Evolutionary conservation across 495 filamentous ascomycete genomes (phyloP).

Genomic region (Paragyromitra xinjiangensis): DNA sequence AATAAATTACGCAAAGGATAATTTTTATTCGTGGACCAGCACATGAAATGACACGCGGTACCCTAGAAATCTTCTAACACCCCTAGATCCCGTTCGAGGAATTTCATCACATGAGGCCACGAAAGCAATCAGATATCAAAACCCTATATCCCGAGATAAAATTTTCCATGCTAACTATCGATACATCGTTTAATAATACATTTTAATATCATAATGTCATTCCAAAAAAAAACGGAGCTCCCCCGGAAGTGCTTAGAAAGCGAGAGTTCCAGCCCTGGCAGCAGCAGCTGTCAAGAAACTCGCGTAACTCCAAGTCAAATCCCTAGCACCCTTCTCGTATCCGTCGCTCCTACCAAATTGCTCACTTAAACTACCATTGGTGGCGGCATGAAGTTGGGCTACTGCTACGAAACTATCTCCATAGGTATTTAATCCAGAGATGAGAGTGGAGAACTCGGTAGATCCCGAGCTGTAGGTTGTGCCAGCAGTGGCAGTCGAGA

Average conservation of each 20-base stretch:
- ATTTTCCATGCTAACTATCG: not conserved
- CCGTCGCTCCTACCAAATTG: conserved; percentile 64
- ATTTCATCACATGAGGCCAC: no score
- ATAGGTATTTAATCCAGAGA: conserved; percentile 65
- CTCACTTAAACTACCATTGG: conserved; percentile 67
- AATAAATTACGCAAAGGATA: no score
- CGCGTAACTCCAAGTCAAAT: conserved; percentile 56
- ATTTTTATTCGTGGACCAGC: no score
- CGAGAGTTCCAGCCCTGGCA: conserved; percentile 35
- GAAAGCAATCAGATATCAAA: not conserved
- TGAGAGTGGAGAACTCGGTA: conserved; percentile 62
- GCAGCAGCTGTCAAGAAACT: conserved; percentile 50
- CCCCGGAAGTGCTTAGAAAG: conserved; percentile 25
- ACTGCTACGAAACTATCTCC: conserved; percentile 69
- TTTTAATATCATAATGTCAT: not conserved
- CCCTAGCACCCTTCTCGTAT: conserved; percentile 48
- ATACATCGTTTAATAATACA: not conserved
- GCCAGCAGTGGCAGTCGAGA: conserved; percentile 61
- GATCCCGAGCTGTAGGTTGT: conserved; percentile 62
- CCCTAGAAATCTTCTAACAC: no score
- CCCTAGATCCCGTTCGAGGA: no score
- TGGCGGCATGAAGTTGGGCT: conserved; percentile 63
- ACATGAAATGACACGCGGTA: no score
- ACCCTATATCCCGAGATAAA: not conserved
- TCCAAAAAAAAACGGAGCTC: not conserved